Percentiles rank a stretch among this genome's conserved stretches.
phyloP scores from a whole-genome alignment of 176 grass and related monocot genomes.

The Cenchrus fungigraminus region DNA sequence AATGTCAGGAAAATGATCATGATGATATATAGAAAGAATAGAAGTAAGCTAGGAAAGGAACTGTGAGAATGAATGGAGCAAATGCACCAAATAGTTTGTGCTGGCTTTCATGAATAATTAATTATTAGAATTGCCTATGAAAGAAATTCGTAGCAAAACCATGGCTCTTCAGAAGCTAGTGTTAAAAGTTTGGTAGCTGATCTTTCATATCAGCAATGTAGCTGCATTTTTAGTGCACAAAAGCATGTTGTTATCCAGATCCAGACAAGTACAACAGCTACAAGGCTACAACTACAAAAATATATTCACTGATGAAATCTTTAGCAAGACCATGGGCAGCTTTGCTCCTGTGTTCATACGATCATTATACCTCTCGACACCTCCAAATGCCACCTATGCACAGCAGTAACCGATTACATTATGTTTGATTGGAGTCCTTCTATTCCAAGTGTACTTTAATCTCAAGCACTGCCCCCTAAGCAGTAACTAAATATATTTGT shows the following conservation, averaged over 20 bases:
- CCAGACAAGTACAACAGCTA: conserved; percentile 11
- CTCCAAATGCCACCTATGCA: neutral
- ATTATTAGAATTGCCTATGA: conserved; percentile 1
- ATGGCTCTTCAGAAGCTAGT: neutral
- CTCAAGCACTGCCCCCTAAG: neutral
- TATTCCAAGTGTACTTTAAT: conserved; percentile 8
- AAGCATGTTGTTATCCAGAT: neutral
- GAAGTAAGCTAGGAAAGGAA: neutral
- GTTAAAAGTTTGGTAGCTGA: neutral
- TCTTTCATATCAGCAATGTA: neutral
- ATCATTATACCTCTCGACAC: neutral
- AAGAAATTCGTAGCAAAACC: neutral
- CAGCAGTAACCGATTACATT: neutral
- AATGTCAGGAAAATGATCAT: conserved; percentile 4
- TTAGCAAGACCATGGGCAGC: neutral
- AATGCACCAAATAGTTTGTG: conserved; percentile 10
- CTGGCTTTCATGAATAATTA: neutral
- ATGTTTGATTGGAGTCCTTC: neutral
- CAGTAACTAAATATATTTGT: neutral
- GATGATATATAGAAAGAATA: conserved; percentile 36
- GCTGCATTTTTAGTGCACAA: neutral
- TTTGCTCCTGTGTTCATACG: neutral
- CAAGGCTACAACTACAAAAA: neutral
- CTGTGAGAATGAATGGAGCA: neutral
- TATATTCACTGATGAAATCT: neutral